Evolutionary conservation across 306 rosid genomes (phyloP).

Genomic region (Medicago arabica): DNA sequence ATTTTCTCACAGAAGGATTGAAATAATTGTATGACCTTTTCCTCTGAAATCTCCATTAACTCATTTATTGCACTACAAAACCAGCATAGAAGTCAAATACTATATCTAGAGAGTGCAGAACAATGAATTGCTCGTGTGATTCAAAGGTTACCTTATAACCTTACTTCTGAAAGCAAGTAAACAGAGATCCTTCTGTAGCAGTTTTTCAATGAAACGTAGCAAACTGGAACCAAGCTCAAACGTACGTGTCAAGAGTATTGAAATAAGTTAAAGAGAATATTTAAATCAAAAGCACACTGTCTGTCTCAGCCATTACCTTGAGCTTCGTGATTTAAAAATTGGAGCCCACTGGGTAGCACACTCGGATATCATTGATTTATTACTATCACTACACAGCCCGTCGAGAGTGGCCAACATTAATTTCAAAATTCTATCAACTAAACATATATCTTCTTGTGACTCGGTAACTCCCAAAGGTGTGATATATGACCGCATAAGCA

Average conservation of each 20-base stretch:
- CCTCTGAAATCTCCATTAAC: constrained; percentile 65
- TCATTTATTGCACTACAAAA: constrained; percentile 67
- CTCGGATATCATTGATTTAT: constrained; percentile 52
- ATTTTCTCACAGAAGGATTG: constrained; percentile 62
- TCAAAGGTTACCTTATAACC: constrained; percentile 65
- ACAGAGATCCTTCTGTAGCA: constrained; percentile 61
- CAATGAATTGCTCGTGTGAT: constrained; percentile 23
- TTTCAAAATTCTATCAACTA: constrained; percentile 64
- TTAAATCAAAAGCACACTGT: constrained; percentile 25
- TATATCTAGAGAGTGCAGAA: constrained; percentile 16
- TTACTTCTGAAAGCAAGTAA: constrained; percentile 56
- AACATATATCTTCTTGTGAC: constrained; percentile 50
- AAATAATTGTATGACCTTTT: constrained; percentile 66
- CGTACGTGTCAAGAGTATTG: constrained; percentile 45
- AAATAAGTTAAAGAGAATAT: constrained; percentile 33
- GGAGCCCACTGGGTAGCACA: constrained; percentile 85
- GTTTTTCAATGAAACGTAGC: constrained; percentile 61
- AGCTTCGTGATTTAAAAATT: constrained; percentile 57
- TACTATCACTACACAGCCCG: constrained; percentile 59
- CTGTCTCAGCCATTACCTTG: constrained; percentile 57
- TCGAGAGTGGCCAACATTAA: constrained; percentile 71
- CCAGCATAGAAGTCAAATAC: constrained; percentile 39
- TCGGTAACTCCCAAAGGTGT: constrained; percentile 48
- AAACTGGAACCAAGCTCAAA: constrained; percentile 61
- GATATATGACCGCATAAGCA: constrained; percentile 54